Conservation (phyloP, 2,329 filamentous ascomycete genomes). For the Aureobasidium vineae region DNA sequence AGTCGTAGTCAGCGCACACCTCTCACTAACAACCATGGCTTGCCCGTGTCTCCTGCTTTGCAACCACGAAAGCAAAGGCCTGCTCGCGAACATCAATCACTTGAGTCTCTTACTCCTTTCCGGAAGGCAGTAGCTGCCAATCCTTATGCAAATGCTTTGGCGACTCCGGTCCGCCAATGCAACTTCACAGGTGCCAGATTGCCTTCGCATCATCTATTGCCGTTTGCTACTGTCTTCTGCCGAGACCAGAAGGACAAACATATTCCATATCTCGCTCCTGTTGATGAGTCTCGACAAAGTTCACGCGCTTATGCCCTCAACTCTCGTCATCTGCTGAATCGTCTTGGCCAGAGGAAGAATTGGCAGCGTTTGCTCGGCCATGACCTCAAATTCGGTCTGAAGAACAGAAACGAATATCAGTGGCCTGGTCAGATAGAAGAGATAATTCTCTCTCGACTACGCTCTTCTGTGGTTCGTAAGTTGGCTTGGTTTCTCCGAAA, state of each 20-base stretch:
- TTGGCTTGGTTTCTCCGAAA: slow-evolving; percentile 42
- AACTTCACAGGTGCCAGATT: slow-evolving; percentile 49
- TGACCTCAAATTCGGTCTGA: slow-evolving; percentile 27
- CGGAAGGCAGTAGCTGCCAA: slow-evolving; percentile 61
- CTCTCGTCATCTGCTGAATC: slow-evolving; percentile 30
- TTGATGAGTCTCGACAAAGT: background rate
- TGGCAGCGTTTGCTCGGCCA: slow-evolving; percentile 27
- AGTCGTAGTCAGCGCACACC: background rate
- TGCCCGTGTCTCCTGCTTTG: slow-evolving; percentile 13
- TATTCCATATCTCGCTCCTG: slow-evolving; percentile 48
- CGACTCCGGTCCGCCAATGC: slow-evolving; percentile 60
- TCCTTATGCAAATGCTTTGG: slow-evolving; percentile 63
- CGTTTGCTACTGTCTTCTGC: slow-evolving; percentile 54
- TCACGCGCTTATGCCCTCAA: slow-evolving; percentile 32
- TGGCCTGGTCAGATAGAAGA: slow-evolving; percentile 55
- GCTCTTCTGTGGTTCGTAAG: slow-evolving; percentile 48
- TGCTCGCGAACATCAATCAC: slow-evolving; percentile 2
- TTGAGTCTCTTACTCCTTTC: slow-evolving; percentile 46
- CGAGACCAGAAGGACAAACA: slow-evolving; percentile 49
- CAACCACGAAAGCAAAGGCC: background rate
- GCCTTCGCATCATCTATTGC: slow-evolving; percentile 63
- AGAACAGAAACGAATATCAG: slow-evolving; percentile 25
- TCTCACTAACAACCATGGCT: slow-evolving; percentile 1
- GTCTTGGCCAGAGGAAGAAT: slow-evolving; percentile 42
- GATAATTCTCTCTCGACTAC: slow-evolving; percentile 53